Conservation (phyloP, 345 rosid genomes). For the Camelina laxa region DNA sequence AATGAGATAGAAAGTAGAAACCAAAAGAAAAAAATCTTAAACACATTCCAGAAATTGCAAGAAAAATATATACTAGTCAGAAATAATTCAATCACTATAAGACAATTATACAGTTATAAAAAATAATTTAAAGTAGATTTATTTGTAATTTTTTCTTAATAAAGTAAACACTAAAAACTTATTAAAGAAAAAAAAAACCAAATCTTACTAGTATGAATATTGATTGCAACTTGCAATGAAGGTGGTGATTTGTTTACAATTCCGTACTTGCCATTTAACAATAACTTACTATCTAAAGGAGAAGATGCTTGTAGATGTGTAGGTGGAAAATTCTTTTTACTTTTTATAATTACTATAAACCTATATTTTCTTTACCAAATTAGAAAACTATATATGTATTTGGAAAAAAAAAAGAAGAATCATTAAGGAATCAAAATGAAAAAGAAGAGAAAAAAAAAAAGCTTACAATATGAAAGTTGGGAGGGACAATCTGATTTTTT, state of each 20-base stretch:
- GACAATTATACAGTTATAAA: neutral
- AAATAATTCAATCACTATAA: neutral
- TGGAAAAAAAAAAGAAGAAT: neutral
- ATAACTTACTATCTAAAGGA: conserved; percentile 7
- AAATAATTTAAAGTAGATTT: neutral
- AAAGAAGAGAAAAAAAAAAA: neutral
- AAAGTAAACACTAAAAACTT: neutral
- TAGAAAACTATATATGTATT: neutral
- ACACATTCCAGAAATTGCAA: neutral
- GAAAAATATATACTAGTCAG: neutral
- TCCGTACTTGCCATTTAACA: conserved; percentile 18
- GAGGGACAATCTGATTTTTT: neutral
- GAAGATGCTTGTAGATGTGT: conserved; percentile 23
- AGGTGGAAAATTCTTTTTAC: conserved; percentile 14
- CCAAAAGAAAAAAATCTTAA: too few relatives aligned
- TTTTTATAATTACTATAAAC: neutral
- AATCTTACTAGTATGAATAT: conserved; percentile 1
- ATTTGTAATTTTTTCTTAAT: neutral
- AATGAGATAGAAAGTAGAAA: too few relatives aligned
- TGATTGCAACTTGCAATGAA: conserved; percentile 32
- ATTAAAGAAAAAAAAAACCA: neutral
- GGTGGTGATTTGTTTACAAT: conserved; percentile 14
- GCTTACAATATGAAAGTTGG: conserved; percentile 14
- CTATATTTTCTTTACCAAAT: conserved; percentile 6
- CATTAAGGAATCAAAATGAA: neutral